phyloP scores from a whole-genome alignment of 2,329 filamentous ascomycete species.

The Ilyonectria sp. region DNA sequence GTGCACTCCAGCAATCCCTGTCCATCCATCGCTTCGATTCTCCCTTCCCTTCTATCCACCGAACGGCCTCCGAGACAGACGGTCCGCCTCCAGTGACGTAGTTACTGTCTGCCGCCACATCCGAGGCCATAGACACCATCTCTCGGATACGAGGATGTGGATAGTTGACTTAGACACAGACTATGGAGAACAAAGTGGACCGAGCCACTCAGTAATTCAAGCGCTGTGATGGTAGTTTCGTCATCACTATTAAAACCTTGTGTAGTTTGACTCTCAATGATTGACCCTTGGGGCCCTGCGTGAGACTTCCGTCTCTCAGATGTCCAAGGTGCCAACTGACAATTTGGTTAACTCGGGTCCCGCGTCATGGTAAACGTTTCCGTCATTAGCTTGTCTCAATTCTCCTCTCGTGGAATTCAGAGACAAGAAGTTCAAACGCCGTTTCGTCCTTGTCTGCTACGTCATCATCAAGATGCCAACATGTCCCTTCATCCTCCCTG shows the following conservation, averaged over 20 bases:
- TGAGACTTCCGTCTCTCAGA: no score
- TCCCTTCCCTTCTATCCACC: slow-evolving; percentile 1
- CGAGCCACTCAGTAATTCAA: neutral
- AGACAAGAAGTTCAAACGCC: neutral
- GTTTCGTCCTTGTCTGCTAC: neutral
- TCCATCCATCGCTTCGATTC: neutral
- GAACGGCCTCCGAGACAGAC: slow-evolving; percentile 10
- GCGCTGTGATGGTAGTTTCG: neutral
- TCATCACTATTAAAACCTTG: neutral
- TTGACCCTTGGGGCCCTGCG: no score
- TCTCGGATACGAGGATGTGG: neutral
- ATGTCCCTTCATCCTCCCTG: no score
- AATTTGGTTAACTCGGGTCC: neutral
- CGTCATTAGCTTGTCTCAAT: neutral
- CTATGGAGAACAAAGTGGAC: neutral
- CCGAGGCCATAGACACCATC: neutral
- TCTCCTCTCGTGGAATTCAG: neutral
- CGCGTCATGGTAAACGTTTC: neutral
- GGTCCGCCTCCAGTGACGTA: neutral
- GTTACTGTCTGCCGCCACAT: neutral
- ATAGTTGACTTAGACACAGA: neutral
- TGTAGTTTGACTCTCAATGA: neutral
- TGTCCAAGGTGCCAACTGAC: neutral
- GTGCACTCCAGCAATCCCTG: neutral
- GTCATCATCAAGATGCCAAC: no score